phyloP scores from a whole-genome alignment of 805 yeast species.

The Metschnikowia arizonensis region DNA sequence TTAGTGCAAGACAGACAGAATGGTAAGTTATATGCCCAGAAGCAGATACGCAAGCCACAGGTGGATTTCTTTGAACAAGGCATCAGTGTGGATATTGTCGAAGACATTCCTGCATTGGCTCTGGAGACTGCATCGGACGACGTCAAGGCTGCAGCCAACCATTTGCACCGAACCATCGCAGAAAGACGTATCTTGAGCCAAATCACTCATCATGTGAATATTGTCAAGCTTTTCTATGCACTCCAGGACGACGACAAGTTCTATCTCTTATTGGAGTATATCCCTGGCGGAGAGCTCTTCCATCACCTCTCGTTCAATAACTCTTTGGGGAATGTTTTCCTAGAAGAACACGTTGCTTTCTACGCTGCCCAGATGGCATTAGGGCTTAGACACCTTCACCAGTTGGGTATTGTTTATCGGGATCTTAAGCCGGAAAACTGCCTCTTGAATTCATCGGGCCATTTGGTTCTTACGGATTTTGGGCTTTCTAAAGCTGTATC shows the following conservation, averaged over 20 bases:
- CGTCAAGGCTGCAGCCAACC: slow-evolving; percentile 11
- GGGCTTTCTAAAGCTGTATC: slow-evolving; percentile 56
- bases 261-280: slow-evolving; percentile 41
- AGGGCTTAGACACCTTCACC: slow-evolving; percentile 73
- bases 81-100: slow-evolving; percentile 11
- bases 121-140: slow-evolving; percentile 5
- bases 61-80: slow-evolving; percentile 23
- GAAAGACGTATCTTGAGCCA: slow-evolving; percentile 18
- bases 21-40: slow-evolving; percentile 41
- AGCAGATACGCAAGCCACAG: slow-evolving; percentile 36
- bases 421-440: slow-evolving; percentile 91
- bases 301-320: slow-evolving; percentile 34
- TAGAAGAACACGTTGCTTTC: slow-evolving; percentile 67
- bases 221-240: slow-evolving; percentile 42
- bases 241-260: slow-evolving; percentile 43
- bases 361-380: slow-evolving; percentile 78
- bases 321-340: slow-evolving; percentile 39
- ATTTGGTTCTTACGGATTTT: slow-evolving; percentile 79
- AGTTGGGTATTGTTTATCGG: slow-evolving; percentile 77
- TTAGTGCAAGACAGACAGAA: slow-evolving; percentile 36
- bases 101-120: slow-evolving; percentile 21
- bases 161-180: slow-evolving; percentile 19
- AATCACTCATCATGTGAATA: slow-evolving; percentile 43
- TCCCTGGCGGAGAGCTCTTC: slow-evolving; percentile 45
- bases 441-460: slow-evolving; percentile 70